These are phyloP conservation scores for Thymus mandschuricus DNA, from an alignment of 257 asterid species.

Conservation along the genomic window DNA sequence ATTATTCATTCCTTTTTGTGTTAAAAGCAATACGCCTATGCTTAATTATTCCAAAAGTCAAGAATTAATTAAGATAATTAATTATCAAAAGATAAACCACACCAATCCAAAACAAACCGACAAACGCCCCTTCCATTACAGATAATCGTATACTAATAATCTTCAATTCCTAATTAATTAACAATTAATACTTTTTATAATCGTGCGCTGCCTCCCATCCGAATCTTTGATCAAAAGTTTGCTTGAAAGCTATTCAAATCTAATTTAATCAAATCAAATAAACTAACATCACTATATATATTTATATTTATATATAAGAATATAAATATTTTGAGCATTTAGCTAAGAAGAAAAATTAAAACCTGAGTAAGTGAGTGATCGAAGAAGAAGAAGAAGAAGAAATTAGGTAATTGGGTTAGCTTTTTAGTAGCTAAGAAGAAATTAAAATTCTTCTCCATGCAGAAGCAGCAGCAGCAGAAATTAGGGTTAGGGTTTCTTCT, in stretches of 20 bases:
- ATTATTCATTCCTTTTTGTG: background rate
- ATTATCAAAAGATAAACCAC: constrained; percentile 24
- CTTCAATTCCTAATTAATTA: background rate
- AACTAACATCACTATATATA: constrained; percentile 18
- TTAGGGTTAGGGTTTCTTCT: constrained; percentile 67
- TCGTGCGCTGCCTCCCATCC: constrained; percentile 19
- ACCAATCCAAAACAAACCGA: constrained; percentile 49
- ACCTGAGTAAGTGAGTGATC: constrained; percentile 18
- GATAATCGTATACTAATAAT: constrained; percentile 40
- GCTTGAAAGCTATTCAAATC: too few relatives aligned
- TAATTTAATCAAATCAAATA: constrained; percentile 9
- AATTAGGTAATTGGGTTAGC: constrained; percentile 3
- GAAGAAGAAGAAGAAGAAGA: background rate
- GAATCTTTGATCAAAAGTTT: constrained; percentile 40
- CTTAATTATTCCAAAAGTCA: constrained; percentile 33
- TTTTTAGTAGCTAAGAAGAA: background rate
- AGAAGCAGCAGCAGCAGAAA: constrained; percentile 13
- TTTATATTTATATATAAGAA: constrained; percentile 24
- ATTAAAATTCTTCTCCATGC: background rate
- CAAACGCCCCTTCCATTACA: constrained; percentile 41
- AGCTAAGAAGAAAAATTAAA: background rate
- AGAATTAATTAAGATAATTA: constrained; percentile 33
- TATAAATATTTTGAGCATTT: constrained; percentile 36
- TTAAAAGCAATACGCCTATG: constrained; percentile 2
- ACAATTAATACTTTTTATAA: constrained; percentile 9